Evolutionary conservation across 106 monocot species (phyloP).

Genomic region (Dioscorea dumetorum): DNA sequence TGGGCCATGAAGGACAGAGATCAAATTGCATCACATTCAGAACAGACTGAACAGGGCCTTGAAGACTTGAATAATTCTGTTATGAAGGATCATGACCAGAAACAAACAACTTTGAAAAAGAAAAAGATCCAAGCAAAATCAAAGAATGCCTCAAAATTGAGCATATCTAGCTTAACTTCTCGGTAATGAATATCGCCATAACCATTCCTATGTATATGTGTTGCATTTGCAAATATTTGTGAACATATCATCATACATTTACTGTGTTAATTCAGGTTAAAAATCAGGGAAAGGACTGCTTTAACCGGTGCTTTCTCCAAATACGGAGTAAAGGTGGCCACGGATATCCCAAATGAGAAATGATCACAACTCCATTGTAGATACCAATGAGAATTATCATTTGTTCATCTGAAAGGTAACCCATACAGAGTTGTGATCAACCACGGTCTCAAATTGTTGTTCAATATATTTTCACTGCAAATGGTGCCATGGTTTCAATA

Average conservation of each 20-base stretch:
- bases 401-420: no score
- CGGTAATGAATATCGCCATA: conserved; percentile 16
- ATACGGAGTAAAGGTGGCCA: conserved; percentile 40
- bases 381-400: no score
- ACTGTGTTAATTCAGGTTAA: conserved; percentile 51
- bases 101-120: conserved; percentile 20
- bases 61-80: conserved; percentile 4
- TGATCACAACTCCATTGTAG: neutral
- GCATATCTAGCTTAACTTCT: conserved; percentile 21
- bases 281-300: conserved; percentile 62
- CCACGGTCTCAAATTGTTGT: no score
- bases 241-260: neutral
- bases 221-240: neutral
- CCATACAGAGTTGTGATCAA: no score
- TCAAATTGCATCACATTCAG: neutral
- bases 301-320: conserved; percentile 66
- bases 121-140: conserved; percentile 25
- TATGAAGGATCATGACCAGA: conserved; percentile 2
- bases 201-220: neutral
- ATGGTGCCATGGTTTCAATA: no score
- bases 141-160: conserved; percentile 25
- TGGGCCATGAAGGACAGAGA: neutral
- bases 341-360: conserved; percentile 15
- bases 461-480: no score
- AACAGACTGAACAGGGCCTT: conserved; percentile 3